A percentile compares a stretch with the other conserved stretches of the same genome.
Evolutionary conservation across 371 early-diverging fungal genomes (phyloP).

Genomic region (Mortierella sp.): DNA sequence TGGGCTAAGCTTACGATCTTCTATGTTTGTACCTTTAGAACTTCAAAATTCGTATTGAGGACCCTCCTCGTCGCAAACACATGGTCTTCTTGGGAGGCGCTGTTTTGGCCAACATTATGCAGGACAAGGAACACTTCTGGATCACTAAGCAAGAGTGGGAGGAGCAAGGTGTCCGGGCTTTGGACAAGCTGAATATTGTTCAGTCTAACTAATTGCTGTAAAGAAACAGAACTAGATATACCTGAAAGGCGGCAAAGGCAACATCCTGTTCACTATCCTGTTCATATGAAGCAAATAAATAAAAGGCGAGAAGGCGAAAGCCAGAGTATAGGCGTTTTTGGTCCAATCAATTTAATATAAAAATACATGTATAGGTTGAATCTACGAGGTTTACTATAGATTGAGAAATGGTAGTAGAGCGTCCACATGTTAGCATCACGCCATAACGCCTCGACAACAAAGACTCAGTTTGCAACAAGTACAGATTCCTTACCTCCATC

Average conservation of each 20-base stretch:
- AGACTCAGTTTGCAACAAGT: neutral
- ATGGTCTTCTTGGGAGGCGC: slow-evolving; percentile 99
- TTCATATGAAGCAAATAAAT: slow-evolving; percentile 3
- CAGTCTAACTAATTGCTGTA: slow-evolving; percentile 21
- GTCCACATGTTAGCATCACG: neutral
- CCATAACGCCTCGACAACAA: neutral
- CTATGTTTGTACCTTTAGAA: slow-evolving; percentile 66
- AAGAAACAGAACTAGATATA: slow-evolving; percentile 13
- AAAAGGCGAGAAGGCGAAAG: neutral
- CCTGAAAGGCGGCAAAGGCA: neutral
- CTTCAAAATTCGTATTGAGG: slow-evolving; percentile 97
- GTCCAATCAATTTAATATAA: slow-evolving; percentile 1
- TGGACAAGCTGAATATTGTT: slow-evolving; percentile 76
- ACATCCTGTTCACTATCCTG: neutral
- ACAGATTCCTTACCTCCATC: slow-evolving; percentile 41
- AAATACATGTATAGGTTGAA: slow-evolving; percentile 7
- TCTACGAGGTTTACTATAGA: neutral
- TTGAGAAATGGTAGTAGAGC: neutral
- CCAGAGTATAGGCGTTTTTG: neutral
- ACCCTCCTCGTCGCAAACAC: slow-evolving; percentile 97
- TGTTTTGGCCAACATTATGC: slow-evolving; percentile 96
- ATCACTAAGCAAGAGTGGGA: slow-evolving; percentile 95
- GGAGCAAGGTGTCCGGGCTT: slow-evolving; percentile 87
- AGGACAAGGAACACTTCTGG: slow-evolving; percentile 93
- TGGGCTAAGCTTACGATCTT: neutral